Base-by-base conservation (phyloP, 768 basidiomycete species). In the Kwoniella dendrophila region DNA sequence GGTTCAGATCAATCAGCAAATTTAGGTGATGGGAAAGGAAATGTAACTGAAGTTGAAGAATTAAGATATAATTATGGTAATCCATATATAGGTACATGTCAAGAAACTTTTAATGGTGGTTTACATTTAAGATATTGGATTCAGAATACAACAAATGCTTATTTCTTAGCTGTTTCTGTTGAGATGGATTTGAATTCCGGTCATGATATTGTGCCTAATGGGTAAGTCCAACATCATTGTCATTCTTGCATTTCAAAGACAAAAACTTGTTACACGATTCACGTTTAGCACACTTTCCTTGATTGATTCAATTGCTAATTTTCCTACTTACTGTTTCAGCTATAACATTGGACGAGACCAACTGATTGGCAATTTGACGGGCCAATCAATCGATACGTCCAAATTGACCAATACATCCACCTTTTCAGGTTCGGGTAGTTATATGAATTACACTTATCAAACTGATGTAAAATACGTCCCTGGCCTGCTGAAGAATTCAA, bases 61-160 rank as follows among this genome's bases (percentile, higher is more conserved):
- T 86, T 94, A 26, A 84, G 93, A 34, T 92, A 86, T 84, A 85
- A 92, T 73, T 97, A 90, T 75, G 86, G 86, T 7, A 86, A 95
- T 69, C 84, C 86, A 0, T 81, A 86, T 53, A 78, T 93, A n/a
- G 93, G 93, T 0, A 85, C 92, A 0, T 95, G 93, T 79, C 81
- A 84, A 68, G 92, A 96, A 79, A 89, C 90, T 1, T 83, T 94
- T 41, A 74, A 89, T 67, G 92, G 92, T 1, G 93, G 93, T 5
- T 84, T 89, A 72, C 92, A 96, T 74, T 85, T 92, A 74, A 85
- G 92, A 40, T 94, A 92, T 77, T 94, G 91, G 92, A 78, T 83
- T 4, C 92, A 94, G 80, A 83, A 90, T 61, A 91, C 54, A 16
- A 76, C 75, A 4, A 70, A 72, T 30, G 77, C 76, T 26, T 71